Conservation (phyloP, 768 basidiomycete species). For the Boletus reticuloceps region DNA sequence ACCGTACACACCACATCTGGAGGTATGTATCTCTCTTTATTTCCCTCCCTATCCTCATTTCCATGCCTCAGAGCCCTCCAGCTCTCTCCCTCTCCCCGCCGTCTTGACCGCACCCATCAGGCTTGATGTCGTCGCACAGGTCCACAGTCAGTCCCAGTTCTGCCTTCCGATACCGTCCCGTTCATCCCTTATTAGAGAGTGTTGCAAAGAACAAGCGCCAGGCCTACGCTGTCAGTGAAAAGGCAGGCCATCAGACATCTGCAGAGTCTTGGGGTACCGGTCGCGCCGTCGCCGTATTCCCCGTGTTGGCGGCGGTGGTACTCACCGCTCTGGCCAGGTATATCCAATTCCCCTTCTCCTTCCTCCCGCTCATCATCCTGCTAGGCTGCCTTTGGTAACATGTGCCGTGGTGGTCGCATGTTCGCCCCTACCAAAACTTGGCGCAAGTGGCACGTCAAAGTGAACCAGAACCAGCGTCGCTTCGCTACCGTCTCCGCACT, state of each 20-base stretch:
- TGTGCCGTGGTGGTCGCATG: constrained; percentile 99
- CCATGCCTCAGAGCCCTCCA: constrained; percentile 62
- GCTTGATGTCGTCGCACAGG: constrained; percentile 96
- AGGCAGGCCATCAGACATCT: constrained; percentile 98
- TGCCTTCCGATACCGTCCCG: neutral
- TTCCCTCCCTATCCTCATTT: neutral
- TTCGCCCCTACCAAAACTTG: constrained; percentile 99
- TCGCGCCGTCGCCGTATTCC: constrained; percentile 99
- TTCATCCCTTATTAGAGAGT: constrained; percentile 60
- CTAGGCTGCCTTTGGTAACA: constrained; percentile 99
- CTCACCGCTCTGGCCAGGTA: constrained; percentile 96
- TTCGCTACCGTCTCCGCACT: constrained; percentile 97
- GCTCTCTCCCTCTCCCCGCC: constrained; percentile 89
- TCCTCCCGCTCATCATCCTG: constrained; percentile 1
- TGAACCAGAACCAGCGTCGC: constrained; percentile 98
- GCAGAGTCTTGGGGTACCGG: constrained; percentile 99
- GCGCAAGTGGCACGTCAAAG: constrained; percentile 99
- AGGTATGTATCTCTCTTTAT: constrained; percentile 42
- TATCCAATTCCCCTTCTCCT: neutral
- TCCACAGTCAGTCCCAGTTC: constrained; percentile 86
- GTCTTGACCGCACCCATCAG: constrained; percentile 98
- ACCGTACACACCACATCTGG: constrained; percentile 74
- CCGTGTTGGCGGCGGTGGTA: constrained; percentile 98
- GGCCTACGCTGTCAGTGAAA: constrained; percentile 94
- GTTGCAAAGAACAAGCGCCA: constrained; percentile 98